Evolutionary conservation across 208 protist species (phyloP).

Genomic region (Leishmania mexicana): DNA sequence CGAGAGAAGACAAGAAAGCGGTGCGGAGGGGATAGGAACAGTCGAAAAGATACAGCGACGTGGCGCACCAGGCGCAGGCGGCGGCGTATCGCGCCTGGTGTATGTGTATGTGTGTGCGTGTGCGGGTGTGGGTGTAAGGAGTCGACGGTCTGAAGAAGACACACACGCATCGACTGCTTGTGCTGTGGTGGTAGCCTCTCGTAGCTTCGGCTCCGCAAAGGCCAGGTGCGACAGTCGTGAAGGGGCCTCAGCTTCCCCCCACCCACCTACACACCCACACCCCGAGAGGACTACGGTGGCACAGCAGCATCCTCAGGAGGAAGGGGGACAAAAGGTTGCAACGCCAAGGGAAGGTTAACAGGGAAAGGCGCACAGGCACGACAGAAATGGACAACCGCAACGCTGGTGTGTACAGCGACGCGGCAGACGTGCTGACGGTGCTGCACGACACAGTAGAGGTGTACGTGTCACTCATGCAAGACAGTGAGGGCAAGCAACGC

Average conservation of each 20-base stretch:
- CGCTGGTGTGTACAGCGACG: slow-evolving; percentile 25
- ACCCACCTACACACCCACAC: background rate
- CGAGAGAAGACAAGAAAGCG: background rate
- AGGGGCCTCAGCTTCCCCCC: background rate
- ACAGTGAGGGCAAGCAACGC: background rate
- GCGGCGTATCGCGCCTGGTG: background rate
- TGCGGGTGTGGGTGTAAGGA: background rate
- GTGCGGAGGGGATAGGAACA: background rate
- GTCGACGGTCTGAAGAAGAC: background rate
- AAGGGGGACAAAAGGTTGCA: background rate
- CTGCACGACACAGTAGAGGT: slow-evolving; percentile 31
- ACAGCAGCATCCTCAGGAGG: background rate
- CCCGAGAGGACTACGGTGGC: background rate
- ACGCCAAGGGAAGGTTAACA: background rate
- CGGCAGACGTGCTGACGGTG: slow-evolving; percentile 25
- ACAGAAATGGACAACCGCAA: slow-evolving; percentile 3
- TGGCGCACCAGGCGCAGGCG: background rate
- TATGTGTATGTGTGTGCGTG: background rate
- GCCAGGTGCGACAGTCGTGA: background rate
- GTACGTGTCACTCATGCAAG: slow-evolving; percentile 9
- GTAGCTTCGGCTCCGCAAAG: background rate
- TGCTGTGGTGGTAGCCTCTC: background rate
- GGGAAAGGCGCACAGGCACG: slow-evolving; percentile 8
- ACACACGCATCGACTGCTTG: background rate
- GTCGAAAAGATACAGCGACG: background rate